These are phyloP conservation scores for Borealophlyctis nickersoniae DNA, from an alignment of 192 early-diverging fungal species.

Conservation along the genomic window DNA sequence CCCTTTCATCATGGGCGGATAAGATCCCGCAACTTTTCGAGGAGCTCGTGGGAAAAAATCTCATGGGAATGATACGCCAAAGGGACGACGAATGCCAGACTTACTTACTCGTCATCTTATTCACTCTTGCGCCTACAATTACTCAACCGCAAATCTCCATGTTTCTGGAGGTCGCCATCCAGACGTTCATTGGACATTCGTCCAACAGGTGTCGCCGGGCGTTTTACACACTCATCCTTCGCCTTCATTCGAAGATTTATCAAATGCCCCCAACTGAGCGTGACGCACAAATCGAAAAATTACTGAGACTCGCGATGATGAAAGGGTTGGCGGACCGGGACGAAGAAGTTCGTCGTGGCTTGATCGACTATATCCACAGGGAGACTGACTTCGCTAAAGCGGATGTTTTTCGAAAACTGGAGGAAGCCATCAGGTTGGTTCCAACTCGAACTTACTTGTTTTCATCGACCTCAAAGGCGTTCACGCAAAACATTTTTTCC, in stretches of 20 bases:
- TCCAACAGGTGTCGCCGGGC: constrained; percentile 40
- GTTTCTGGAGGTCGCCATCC: constrained; percentile 44
- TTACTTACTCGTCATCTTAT: constrained; percentile 51
- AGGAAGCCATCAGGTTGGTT: background rate
- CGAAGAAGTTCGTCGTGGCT: constrained; percentile 32
- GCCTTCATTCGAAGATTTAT: constrained; percentile 8
- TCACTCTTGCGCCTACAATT: constrained; percentile 41
- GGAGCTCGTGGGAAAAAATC: constrained; percentile 48
- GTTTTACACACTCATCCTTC: constrained; percentile 35
- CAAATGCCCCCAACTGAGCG: constrained; percentile 10
- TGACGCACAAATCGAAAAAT: background rate
- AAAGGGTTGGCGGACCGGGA: constrained; percentile 37
- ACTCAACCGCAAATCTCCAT: constrained; percentile 39
- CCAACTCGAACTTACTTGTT: no score
- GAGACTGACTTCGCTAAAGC: constrained; percentile 6
- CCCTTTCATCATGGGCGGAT: constrained; percentile 50
- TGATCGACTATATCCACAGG: constrained; percentile 27
- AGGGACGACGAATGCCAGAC: constrained; percentile 60
- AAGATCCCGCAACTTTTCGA: constrained; percentile 50
- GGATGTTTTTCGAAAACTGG: constrained; percentile 20
- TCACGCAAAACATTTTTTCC: no score
- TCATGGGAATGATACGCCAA: constrained; percentile 50
- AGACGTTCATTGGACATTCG: constrained; percentile 50
- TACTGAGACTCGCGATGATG: constrained; percentile 32
- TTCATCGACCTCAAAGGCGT: no score